These are phyloP conservation scores for Hypoxylon trugodes DNA, from an alignment of 495 filamentous ascomycete genomes.

Conservation along the genomic window DNA sequence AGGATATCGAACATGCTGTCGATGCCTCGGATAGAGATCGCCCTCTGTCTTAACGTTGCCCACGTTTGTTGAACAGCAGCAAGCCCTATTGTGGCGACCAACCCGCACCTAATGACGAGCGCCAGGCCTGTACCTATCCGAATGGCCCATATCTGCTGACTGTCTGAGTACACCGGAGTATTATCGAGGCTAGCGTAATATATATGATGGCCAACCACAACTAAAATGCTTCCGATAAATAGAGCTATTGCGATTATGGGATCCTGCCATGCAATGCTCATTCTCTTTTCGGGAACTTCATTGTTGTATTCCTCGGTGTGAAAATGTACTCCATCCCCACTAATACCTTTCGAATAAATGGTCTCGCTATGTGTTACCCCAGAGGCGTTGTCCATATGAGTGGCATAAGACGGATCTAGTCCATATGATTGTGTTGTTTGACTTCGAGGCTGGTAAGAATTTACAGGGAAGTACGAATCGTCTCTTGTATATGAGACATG, in stretches of 20 bases:
- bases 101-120: constrained; percentile 15
- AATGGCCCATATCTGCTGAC: constrained; percentile 24
- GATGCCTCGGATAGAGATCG: constrained; percentile 27
- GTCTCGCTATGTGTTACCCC: not conserved
- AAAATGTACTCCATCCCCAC: not conserved
- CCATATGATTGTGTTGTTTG: not conserved
- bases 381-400: not conserved
- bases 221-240: not conserved
- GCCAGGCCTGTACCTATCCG: constrained; percentile 19
- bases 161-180: constrained; percentile 13
- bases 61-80: constrained; percentile 23
- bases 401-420: not conserved
- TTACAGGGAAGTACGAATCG: no score
- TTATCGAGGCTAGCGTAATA: constrained; percentile 19
- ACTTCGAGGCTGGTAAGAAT: no score
- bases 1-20: constrained; percentile 30
- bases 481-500: not conserved
- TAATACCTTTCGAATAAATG: not conserved
- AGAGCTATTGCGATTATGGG: not conserved
- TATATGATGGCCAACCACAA: constrained; percentile 19
- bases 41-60: constrained; percentile 20
- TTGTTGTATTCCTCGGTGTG: not conserved
- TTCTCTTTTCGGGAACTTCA: not conserved
- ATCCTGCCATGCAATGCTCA: not conserved
- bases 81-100: constrained; percentile 21